Base-by-base conservation (phyloP, 2,329 filamentous ascomycete genomes). In the Penicillium occitanis region DNA sequence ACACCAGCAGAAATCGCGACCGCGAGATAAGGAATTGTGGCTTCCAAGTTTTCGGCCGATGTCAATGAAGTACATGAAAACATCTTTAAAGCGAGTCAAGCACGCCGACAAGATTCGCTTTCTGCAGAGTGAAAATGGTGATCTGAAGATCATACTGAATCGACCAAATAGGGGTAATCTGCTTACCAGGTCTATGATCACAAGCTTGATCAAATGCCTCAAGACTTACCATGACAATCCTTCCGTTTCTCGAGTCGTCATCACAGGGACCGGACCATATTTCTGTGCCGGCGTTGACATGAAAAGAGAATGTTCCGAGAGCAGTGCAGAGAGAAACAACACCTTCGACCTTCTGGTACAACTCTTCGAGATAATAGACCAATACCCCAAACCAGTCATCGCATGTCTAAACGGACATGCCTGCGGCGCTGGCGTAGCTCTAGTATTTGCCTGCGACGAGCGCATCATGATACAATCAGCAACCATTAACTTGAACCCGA, bases 401-500 rank as follows among this genome's bases (percentile, higher is more conserved):
- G 79, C 80, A 0, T 72, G 69, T 3, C 67, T 83, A 33, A 80
- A 82, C 40, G 80, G 81, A 0, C 78, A 80, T 2, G 75, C 76
- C 2, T 81, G 79, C 64, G 81, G 80, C 1, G 80, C 79, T 1
- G 81, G 81, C 0, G 78, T 82, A 1, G 81, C 81, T 0, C 70
- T 83, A 0, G 79, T 78, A 0, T 81, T 81, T 68, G 73, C 74
- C 1, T 83, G 80, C 68, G 80, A 83, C 63, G 69, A 82, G 11
- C 73, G 80, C 5, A 57, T 71, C 7, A 71, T 65, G 3, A 60
- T 67, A 0, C 58, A 64, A 4, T 33, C 50, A 3, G 71, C 73
- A 0, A 69, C 64, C 0, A 55, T 74, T 10, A 79, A 73, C 0
- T 70, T 83, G 4, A 80, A 75, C 66, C 80, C 83, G 58, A 78